phyloP scores from a whole-genome alignment of 2,329 filamentous ascomycete genomes.

The Colletotrichum plurivorum region DNA sequence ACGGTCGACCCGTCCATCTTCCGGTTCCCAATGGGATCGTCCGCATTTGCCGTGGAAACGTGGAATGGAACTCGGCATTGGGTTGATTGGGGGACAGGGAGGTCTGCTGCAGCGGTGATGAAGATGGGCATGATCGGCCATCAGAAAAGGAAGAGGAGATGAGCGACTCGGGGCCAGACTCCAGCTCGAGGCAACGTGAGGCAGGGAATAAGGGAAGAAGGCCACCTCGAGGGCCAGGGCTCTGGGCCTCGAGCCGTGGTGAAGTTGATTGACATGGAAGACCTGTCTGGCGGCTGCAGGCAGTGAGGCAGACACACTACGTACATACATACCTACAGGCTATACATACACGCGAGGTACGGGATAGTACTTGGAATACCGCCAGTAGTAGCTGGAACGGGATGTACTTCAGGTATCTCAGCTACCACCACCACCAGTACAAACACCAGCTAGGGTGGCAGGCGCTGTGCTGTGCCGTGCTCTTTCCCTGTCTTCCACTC shows the following conservation, averaged over 20 bases:
- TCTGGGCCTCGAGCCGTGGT: neutral
- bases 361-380: too few species aligned
- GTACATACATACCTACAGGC: too few species aligned
- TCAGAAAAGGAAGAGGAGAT: conserved; percentile 20
- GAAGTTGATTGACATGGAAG: neutral
- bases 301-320: too few species aligned
- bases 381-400: too few species aligned
- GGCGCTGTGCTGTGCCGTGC: too few species aligned
- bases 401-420: too few species aligned
- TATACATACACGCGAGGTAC: too few species aligned
- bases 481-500: neutral
- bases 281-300: too few species aligned
- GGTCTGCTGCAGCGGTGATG: conserved; percentile 30
- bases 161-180: conserved; percentile 23
- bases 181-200: conserved; percentile 21
- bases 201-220: neutral
- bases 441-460: too few species aligned
- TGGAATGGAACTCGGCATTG: conserved; percentile 29
- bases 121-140: conserved; percentile 37
- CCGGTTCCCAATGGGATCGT: neutral
- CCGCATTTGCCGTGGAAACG: conserved; percentile 19
- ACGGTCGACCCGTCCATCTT: too few species aligned
- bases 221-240: neutral
- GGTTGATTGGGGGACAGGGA: conserved; percentile 27
- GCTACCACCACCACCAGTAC: too few species aligned